Evolutionary conservation across 441 rosid genomes (phyloP).

Genomic region (Mallotus repandus): DNA sequence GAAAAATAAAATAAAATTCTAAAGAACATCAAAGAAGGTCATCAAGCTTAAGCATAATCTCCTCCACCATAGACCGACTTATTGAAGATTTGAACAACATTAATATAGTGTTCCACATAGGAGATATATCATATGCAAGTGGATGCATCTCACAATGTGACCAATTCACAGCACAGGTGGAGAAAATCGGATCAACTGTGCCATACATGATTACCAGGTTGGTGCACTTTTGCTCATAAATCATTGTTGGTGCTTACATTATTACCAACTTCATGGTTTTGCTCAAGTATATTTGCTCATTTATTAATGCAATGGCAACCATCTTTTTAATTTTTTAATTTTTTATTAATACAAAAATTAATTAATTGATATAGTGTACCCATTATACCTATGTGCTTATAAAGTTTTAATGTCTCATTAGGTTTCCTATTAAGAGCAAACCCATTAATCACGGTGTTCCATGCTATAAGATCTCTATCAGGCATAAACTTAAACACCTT

Average conservation of each 20-base stretch:
- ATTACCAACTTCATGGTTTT: constrained; percentile 1
- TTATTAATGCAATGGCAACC: constrained; percentile 65
- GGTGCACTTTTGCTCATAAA: constrained; percentile 9
- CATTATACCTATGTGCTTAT: constrained; percentile 43
- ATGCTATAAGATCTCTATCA: constrained; percentile 65
- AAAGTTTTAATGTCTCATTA: constrained; percentile 54
- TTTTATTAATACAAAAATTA: too few relatives aligned
- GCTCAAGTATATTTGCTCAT: neutral
- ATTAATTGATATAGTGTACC: too few relatives aligned
- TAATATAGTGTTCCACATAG: too few relatives aligned
- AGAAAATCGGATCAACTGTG: constrained; percentile 73
- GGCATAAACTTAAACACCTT: constrained; percentile 67
- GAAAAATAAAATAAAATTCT: too few relatives aligned
- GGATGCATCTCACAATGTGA: constrained; percentile 98
- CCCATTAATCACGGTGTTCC: constrained; percentile 87
- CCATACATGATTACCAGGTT: constrained; percentile 92
- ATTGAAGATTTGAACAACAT: constrained; percentile 59
- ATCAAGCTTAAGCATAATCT: too few relatives aligned
- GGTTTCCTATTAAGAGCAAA: constrained; percentile 64
- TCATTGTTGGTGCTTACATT: constrained; percentile 10
- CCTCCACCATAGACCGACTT: constrained; percentile 84
- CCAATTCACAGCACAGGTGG: constrained; percentile 91
- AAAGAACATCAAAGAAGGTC: too few relatives aligned
- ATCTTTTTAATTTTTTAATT: too few relatives aligned
- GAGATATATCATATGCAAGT: constrained; percentile 79